A percentile compares a stretch with the other conserved stretches of the same genome.
phyloP scores from a whole-genome alignment of 148 eudicot genomes.

The Amaranthus hypochondriacus region DNA sequence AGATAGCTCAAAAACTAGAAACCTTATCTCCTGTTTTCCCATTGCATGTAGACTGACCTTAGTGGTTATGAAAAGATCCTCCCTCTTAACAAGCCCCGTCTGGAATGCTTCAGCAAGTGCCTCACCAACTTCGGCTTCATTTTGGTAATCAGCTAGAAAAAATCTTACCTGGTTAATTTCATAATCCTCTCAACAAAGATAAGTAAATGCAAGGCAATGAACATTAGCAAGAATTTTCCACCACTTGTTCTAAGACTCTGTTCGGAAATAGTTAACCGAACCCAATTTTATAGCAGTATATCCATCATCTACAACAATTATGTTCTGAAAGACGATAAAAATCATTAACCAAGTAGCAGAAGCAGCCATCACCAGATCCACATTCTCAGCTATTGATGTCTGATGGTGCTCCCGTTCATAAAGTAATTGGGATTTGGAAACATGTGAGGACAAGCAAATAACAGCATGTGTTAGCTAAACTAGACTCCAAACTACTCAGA shows the following conservation, averaged over 20 bases:
- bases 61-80: constrained; percentile 88
- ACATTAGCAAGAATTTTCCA: not conserved
- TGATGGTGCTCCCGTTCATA: too few species aligned
- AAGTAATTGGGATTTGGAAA: too few species aligned
- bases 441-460: not conserved
- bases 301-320: not conserved
- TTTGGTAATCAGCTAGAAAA: constrained; percentile 77
- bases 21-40: not conserved
- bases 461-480: not conserved
- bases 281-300: too few species aligned
- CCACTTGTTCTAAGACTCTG: not conserved
- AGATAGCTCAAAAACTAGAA: not conserved
- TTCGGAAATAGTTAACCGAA: not conserved
- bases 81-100: constrained; percentile 78
- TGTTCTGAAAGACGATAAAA: not conserved
- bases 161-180: constrained; percentile 8
- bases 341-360: not conserved
- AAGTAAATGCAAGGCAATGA: constrained; percentile 1
- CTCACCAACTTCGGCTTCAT: constrained; percentile 93
- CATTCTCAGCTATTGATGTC: not conserved
- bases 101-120: constrained; percentile 82
- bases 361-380: not conserved
- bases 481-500: not conserved
- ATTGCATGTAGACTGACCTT: constrained; percentile 43
- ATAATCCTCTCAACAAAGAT: not conserved